A percentile compares a stretch with the other conserved stretches of the same genome.
Conservation (phyloP, 192 early-diverging fungal genomes). For the Helicostylum pulchrum region DNA sequence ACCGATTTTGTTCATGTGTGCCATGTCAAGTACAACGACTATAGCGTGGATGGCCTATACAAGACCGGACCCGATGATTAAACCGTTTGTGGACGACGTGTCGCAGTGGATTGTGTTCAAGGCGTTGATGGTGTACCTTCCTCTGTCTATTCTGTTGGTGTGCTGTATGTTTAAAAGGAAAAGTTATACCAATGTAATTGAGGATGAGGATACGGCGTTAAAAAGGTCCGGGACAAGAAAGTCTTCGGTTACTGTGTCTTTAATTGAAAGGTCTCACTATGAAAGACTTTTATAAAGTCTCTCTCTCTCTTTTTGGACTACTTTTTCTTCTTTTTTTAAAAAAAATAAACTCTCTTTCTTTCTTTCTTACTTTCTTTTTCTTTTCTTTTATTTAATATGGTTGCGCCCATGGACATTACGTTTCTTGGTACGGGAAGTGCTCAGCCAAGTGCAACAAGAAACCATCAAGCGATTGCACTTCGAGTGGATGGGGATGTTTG, state of each 20-base stretch:
- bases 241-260: too few relatives aligned
- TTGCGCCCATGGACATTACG: conserved; percentile 41
- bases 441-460: conserved; percentile 54
- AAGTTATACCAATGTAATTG: neutral
- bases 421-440: conserved; percentile 58
- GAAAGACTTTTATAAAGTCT: too few relatives aligned
- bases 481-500: conserved; percentile 39
- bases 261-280: too few relatives aligned
- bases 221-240: too few relatives aligned
- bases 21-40: neutral
- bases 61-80: too few relatives aligned
- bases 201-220: too few relatives aligned
- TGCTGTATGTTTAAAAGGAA: neutral
- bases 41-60: conserved; percentile 3
- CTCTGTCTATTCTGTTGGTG: neutral
- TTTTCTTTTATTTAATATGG: conserved; percentile 14
- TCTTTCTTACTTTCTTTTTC: neutral
- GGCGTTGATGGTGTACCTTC: neutral
- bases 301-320: too few relatives aligned
- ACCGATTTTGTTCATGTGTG: neutral
- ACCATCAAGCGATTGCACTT: conserved; percentile 49
- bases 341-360: neutral
- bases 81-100: neutral
- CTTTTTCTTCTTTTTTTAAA: too few relatives aligned
- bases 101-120: neutral